Conservation (phyloP, 1,139 yeast genomes). For the Lodderomyces margitis region DNA sequence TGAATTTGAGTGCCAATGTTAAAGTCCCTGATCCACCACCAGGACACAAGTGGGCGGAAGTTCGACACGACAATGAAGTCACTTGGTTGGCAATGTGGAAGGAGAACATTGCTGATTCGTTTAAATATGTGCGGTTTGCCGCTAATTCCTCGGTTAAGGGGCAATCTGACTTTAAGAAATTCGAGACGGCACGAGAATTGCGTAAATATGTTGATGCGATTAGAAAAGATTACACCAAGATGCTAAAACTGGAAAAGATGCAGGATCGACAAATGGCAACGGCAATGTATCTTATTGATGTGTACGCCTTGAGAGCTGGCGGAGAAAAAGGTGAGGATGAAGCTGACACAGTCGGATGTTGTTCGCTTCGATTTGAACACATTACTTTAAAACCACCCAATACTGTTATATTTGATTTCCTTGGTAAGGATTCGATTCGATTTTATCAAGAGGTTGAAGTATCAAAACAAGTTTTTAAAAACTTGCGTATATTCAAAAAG, state of each 20-base stretch:
- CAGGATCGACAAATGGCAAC: conserved; percentile 90
- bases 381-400: conserved; percentile 83
- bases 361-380: conserved; percentile 89
- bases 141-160: conserved; percentile 91
- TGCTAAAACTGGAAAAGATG: conserved; percentile 76
- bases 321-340: conserved; percentile 97
- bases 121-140: conserved; percentile 88
- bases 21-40: conserved; percentile 78
- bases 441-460: conserved; percentile 92
- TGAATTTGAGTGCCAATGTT: conserved; percentile 74
- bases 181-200: conserved; percentile 87
- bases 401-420: conserved; percentile 85
- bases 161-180: conserved; percentile 84
- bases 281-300: conserved; percentile 89
- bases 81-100: conserved; percentile 98
- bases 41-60: conserved; percentile 90
- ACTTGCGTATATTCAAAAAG: conserved; percentile 81
- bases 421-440: conserved; percentile 94
- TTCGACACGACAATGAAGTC: conserved; percentile 84
- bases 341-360: conserved; percentile 98
- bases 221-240: conserved; percentile 69
- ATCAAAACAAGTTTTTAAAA: conserved; percentile 84
- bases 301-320: conserved; percentile 96
- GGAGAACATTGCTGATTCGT: conserved; percentile 81
- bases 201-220: conserved; percentile 70